phyloP scores from a whole-genome alignment of 768 basidiomycete genomes.

The Tylopilus plumbeoviolaceoides region DNA sequence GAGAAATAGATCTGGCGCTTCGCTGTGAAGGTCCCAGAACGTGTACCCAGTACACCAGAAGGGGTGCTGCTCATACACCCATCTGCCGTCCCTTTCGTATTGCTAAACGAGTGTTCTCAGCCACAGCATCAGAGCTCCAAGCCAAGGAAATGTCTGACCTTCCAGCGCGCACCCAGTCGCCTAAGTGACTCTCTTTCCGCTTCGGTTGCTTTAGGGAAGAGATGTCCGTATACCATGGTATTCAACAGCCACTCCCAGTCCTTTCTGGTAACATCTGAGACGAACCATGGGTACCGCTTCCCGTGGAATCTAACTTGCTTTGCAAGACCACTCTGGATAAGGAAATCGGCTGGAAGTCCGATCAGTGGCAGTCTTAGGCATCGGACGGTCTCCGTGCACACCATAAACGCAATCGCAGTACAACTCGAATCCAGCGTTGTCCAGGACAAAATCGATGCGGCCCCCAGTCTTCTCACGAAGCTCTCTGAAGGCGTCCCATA shows the following conservation, averaged over 20 bases:
- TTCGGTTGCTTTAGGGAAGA: constrained; percentile 83
- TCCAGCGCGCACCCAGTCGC: constrained; percentile 82
- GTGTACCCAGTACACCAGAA: constrained; percentile 98
- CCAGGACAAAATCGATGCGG: constrained; percentile 76
- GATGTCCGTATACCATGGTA: constrained; percentile 84
- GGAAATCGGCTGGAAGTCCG: constrained; percentile 71
- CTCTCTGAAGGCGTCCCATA: constrained; percentile 73
- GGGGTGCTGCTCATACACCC: constrained; percentile 92
- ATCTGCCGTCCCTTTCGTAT: constrained; percentile 90
- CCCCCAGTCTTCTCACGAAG: constrained; percentile 69
- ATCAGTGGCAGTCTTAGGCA: neutral
- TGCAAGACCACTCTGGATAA: constrained; percentile 86
- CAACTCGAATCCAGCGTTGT: constrained; percentile 82
- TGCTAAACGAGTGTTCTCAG: constrained; percentile 41
- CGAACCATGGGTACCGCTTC: constrained; percentile 94
- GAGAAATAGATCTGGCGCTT: constrained; percentile 89
- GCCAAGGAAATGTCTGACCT: constrained; percentile 42
- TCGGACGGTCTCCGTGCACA: constrained; percentile 28
- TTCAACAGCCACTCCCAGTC: constrained; percentile 94
- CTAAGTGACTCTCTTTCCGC: constrained; percentile 77
- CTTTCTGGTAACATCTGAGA: constrained; percentile 87
- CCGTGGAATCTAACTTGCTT: constrained; percentile 89
- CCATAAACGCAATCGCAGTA: constrained; percentile 88
- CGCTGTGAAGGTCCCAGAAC: constrained; percentile 80
- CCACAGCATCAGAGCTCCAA: neutral